Base-by-base conservation (phyloP, 352 stramenopile genomes). In the Globisporangium camurandrum region DNA sequence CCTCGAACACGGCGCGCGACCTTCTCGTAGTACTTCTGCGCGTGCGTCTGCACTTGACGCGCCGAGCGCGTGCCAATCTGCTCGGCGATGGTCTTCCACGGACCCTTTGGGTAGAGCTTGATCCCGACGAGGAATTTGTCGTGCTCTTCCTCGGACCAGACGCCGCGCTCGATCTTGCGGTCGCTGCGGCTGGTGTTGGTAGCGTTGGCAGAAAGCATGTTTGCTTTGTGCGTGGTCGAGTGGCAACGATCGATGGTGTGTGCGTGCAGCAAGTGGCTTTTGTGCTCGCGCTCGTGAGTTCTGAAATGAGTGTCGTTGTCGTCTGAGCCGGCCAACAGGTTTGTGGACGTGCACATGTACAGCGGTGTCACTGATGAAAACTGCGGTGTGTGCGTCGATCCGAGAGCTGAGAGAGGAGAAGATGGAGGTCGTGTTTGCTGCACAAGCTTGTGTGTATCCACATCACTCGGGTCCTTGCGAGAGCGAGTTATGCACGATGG, bases 11-110 rank as follows among this genome's bases (percentile, higher is more conserved):
- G 59, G 1, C 76, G 67, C 53, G 71, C 68, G 55, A 88, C 75
- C 59, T 88, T 88, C 49, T 88, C 76, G 54, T 83, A 73, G 56
- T 88, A 88, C 49, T 71, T 71, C 45, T 71, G 59, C 11, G 59
- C 60, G 47, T 71, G 63, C 10, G 71, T 85, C 59, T 88, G 76
- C 49, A 85, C 71, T 56, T 88, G 76, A 10, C 75, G 61, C 7
- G 72, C 59, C 31, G 70, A 79, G 17, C 75, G 53, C 17, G 64
- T 72, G 34, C 59, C 48, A 2, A 72, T 61, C 10, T 27, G 31
- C 19, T 54, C 28, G 7, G 64, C 56, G 22, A 72, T 69, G 17
- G 37, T 34, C 14, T 51, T 52, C 64, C 64, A 72, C 14, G 64
- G 64, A 5, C 64, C 64, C n/a, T 57, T 55, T 5, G 64, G 64